Evolutionary conservation across 106 monocot species (phyloP).

Genomic region (Platanthera zijinensis): DNA sequence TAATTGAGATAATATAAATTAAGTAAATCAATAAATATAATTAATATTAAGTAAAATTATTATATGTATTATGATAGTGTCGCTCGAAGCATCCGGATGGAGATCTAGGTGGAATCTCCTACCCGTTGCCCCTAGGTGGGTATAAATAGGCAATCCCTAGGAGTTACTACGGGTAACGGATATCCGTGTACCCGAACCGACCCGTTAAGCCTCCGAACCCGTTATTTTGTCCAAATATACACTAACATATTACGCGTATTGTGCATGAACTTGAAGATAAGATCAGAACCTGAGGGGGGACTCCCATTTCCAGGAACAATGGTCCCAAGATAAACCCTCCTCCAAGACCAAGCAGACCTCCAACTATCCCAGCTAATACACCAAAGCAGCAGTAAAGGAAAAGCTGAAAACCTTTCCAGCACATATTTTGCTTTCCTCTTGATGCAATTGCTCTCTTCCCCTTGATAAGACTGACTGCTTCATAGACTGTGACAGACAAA

Average conservation of each 20-base stretch:
- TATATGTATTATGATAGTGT: too few relatives aligned
- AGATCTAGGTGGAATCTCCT: too few relatives aligned
- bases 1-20: too few relatives aligned
- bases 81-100: too few relatives aligned
- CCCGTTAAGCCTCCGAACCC: too few relatives aligned
- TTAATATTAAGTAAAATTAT: too few relatives aligned
- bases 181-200: too few relatives aligned
- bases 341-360: conserved; percentile 52
- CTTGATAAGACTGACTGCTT: conserved; percentile 35
- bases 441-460: conserved; percentile 46
- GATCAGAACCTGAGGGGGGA: conserved; percentile 38
- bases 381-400: conserved; percentile 46
- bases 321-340: conserved; percentile 64
- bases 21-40: too few relatives aligned
- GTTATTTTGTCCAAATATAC: too few relatives aligned
- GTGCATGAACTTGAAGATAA: not conserved
- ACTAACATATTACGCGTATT: not conserved
- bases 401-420: conserved; percentile 50
- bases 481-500: conserved; percentile 34
- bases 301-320: conserved; percentile 54
- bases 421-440: conserved; percentile 36
- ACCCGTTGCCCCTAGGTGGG: too few relatives aligned
- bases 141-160: too few relatives aligned
- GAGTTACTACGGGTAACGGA: too few relatives aligned
- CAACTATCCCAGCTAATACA: conserved; percentile 47